Evolutionary conservation across 352 stramenopile genomes (phyloP).

Genomic region (Globisporangium carolinianum): DNA sequence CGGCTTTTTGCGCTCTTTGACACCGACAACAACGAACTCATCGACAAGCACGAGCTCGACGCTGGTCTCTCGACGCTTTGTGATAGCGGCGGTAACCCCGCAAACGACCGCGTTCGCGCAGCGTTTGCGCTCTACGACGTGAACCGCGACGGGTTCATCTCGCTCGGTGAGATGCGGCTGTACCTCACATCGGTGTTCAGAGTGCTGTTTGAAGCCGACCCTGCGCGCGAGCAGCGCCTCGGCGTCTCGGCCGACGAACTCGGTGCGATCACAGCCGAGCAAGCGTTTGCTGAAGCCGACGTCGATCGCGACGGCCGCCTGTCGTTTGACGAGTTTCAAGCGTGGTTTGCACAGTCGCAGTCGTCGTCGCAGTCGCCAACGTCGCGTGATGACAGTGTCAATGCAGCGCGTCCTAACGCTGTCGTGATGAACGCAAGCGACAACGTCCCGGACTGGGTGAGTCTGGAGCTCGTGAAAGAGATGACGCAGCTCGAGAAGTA

Average conservation of each 20-base stretch:
- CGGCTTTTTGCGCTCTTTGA: conserved; percentile 82
- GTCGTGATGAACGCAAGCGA: neutral
- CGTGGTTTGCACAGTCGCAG: conserved; percentile 67
- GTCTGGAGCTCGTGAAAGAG: conserved; percentile 70
- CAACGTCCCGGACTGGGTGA: conserved; percentile 57
- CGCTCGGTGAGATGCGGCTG: conserved; percentile 74
- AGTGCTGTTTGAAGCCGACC: conserved; percentile 80
- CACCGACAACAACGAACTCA: conserved; percentile 64
- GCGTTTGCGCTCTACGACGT: conserved; percentile 86
- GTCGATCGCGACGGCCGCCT: conserved; percentile 67
- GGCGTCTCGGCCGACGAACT: conserved; percentile 68
- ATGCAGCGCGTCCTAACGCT: neutral
- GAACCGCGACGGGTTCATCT: conserved; percentile 85
- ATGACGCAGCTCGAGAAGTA: conserved; percentile 84
- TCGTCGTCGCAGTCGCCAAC: neutral
- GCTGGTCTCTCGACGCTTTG: conserved; percentile 78
- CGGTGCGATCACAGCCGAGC: conserved; percentile 63
- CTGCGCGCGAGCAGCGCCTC: conserved; percentile 46
- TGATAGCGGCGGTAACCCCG: conserved; percentile 46
- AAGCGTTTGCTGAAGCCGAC: conserved; percentile 79
- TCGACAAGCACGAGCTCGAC: conserved; percentile 79
- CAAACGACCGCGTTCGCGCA: conserved; percentile 69
- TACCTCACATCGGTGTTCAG: conserved; percentile 86
- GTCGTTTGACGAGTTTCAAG: conserved; percentile 79
- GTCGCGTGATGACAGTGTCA: too few relatives aligned